phyloP scores from a whole-genome alignment of 768 basidiomycete genomes.

The Phlegmacium glaucopus region DNA sequence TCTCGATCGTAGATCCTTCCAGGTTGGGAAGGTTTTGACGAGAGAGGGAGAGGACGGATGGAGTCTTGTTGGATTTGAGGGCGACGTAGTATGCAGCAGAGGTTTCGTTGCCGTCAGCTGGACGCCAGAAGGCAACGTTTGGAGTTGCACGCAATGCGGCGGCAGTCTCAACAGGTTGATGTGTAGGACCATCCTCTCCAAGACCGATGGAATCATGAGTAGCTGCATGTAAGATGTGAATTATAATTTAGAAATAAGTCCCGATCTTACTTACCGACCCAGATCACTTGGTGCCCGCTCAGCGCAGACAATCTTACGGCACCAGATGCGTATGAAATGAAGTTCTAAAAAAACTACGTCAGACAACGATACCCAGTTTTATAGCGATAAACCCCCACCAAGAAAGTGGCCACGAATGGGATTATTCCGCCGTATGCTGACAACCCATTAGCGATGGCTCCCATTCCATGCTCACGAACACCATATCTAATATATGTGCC shows the following conservation, averaged over 20 bases:
- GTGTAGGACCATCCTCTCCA: constrained; percentile 94
- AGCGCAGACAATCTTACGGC: constrained; percentile 90
- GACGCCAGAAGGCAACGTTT: constrained; percentile 90
- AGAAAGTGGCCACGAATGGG: constrained; percentile 90
- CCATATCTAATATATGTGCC: constrained; percentile 95
- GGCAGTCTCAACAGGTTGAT: constrained; percentile 91
- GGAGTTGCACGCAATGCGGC: constrained; percentile 86
- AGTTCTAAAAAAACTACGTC: constrained; percentile 56
- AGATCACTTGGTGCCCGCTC: constrained; percentile 86
- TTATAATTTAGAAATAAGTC: not conserved
- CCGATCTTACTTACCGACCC: constrained; percentile 65
- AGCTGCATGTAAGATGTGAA: constrained; percentile 37
- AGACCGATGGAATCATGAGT: constrained; percentile 94
- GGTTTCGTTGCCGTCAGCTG: constrained; percentile 96
- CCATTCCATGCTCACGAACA: constrained; percentile 98
- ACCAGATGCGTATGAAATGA: constrained; percentile 91
- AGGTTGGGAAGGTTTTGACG: constrained; percentile 94
- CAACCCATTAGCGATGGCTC: constrained; percentile 91
- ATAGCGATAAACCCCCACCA: constrained; percentile 44
- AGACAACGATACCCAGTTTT: not conserved
- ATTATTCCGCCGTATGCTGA: constrained; percentile 88
- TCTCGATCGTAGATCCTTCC: constrained; percentile 82
- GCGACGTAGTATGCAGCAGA: constrained; percentile 87
- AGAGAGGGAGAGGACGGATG: constrained; percentile 80
- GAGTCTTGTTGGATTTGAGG: constrained; percentile 69